Evolutionary conservation across 208 protist species (phyloP), one percentile per base, ranked within the genome.

Genomic region (Leishmania tropica): DNA sequence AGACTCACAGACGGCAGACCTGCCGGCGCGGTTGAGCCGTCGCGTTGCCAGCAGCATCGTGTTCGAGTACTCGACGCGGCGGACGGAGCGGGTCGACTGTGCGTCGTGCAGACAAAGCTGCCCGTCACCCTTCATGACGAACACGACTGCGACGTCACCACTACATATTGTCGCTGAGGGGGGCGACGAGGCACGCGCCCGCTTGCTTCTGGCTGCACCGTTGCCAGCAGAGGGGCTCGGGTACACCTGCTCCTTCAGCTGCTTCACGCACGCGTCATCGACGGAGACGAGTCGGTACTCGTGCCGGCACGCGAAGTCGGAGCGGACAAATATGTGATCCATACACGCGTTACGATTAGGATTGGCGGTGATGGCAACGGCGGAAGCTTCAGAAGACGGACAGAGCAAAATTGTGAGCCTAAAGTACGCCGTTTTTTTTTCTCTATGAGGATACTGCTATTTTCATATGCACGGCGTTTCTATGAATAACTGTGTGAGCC

Each of bases 11-110:
- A 40, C 2, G 45, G 54, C 60, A 47, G 62, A 48, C 21, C 56
- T 4, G 40, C 84, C 77, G 40, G 40, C 24, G 5, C 47, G 53
- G 54, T 80, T 83, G 75, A 80, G 82, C 4, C 71, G 73, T 21
- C 86, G 81, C 21, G 81, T 51, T 47, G 88, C 87, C 47, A 96
- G 71, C 68, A 96, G 86, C 40, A 96, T 81, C 62, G 86, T 85
- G 77, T 96, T 96, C 45, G 93, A 96, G 88, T 96, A 95, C 83
- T 96, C 93, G 17, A 94, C 89, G 2, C 92, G 91, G 5, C 89
- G 88, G 45, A 95, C 79, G 35, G 88, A 81, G 35, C 88, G 85
- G 31, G 85, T 88, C 37, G 78, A 54, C 40, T 53, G 62, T 31
- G 62, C 83, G 75, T 90, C 81, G 83, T 87, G 88, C 21, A 91